Evolutionary conservation across 179 eudicot genomes (phyloP).

Genomic region (Silene coronaria): DNA sequence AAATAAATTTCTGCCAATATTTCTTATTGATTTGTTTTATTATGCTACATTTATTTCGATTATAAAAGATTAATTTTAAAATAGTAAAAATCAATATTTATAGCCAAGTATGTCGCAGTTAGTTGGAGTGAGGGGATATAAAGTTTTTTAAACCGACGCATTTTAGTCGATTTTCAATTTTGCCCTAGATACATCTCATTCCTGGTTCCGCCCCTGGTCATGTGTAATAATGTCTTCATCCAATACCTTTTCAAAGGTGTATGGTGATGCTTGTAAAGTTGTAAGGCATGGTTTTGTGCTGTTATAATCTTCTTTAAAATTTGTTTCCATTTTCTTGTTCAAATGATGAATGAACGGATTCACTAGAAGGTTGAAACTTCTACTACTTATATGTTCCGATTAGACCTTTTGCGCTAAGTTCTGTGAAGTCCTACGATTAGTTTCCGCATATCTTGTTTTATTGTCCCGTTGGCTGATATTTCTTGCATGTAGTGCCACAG

Average conservation of each 20-base stretch:
- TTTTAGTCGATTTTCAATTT: no score
- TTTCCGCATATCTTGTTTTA: not conserved
- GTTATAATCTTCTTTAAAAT: not conserved
- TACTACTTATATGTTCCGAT: not conserved
- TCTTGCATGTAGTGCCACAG: not conserved
- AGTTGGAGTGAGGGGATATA: no score
- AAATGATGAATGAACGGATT: not conserved
- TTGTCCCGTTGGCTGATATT: not conserved
- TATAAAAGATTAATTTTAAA: no score
- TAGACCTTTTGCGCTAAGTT: not conserved
- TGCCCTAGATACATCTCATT: no score
- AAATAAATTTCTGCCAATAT: no score
- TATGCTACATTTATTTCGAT: no score
- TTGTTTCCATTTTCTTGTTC: not conserved
- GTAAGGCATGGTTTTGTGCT: not conserved
- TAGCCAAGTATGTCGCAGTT: no score
- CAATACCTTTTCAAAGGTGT: not conserved
- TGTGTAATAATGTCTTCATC: not conserved
- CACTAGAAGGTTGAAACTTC: not conserved
- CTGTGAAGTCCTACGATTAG: not conserved
- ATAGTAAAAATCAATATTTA: no score
- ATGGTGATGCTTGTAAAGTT: not conserved
- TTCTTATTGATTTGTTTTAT: no score
- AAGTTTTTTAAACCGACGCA: no score
- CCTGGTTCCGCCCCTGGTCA: no score